Conservation (phyloP, 192 early-diverging fungal genomes). For the Diversispora eburnea region DNA sequence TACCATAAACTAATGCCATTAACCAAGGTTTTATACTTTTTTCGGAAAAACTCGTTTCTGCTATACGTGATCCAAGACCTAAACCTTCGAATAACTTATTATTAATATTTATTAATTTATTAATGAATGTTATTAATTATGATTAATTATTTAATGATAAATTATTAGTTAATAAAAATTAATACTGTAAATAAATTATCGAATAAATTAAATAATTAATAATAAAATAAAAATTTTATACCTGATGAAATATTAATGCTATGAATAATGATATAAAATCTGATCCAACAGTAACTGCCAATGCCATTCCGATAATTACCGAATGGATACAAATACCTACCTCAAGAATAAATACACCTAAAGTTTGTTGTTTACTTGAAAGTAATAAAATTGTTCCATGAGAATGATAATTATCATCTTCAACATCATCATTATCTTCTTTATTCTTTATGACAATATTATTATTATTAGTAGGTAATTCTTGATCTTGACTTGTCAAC, state of each 20-base stretch:
- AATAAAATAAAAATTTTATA: conserved; percentile 24
- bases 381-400: neutral
- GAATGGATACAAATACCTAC: conserved; percentile 67
- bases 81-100: conserved; percentile 71
- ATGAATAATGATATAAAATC: conserved; percentile 60
- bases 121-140: no score
- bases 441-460: neutral
- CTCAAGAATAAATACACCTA: conserved; percentile 62
- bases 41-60: conserved; percentile 41
- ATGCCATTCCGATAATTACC: conserved; percentile 65
- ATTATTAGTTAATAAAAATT: no score
- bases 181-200: neutral
- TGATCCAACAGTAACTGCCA: conserved; percentile 51
- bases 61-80: conserved; percentile 70
- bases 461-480: neutral
- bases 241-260: conserved; percentile 76
- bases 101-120: no score
- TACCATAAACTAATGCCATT: conserved; percentile 58
- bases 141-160: no score
- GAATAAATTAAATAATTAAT: neutral
- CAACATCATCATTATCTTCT: neutral
- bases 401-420: neutral
- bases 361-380: neutral
- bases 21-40: conserved; percentile 46
- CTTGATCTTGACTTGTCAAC: neutral